These are phyloP conservation scores for Magnusiomyces suaveolens DNA, from an alignment of 1,139 yeast species.

Conservation along the genomic window DNA sequence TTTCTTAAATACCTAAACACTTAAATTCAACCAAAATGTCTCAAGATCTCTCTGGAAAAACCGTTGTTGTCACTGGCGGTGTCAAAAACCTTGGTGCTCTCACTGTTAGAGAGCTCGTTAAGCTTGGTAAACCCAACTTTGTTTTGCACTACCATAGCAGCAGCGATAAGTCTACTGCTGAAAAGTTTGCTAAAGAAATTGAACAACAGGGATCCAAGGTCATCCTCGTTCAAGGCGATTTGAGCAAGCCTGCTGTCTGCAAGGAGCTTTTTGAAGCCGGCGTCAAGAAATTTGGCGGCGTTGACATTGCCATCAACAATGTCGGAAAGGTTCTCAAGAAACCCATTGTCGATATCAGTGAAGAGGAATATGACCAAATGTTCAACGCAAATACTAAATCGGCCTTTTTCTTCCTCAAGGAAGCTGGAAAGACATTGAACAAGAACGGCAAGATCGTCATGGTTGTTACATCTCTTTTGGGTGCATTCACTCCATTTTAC, in stretches of 20 bases:
- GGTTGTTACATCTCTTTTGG: slow-evolving; percentile 54
- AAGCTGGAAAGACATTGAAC: slow-evolving; percentile 44
- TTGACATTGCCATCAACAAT: slow-evolving; percentile 57
- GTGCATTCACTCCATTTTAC: slow-evolving; percentile 54
- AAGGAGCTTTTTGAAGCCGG: slow-evolving; percentile 39
- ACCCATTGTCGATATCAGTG: slow-evolving; percentile 41
- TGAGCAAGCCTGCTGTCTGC: slow-evolving; percentile 39
- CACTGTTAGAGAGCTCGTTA: slow-evolving; percentile 50
- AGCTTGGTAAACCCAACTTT: slow-evolving; percentile 42
- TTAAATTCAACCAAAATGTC: no score
- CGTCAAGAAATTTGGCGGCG: slow-evolving; percentile 37
- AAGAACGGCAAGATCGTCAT: slow-evolving; percentile 48
- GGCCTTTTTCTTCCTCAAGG: slow-evolving; percentile 53
- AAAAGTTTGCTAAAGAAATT: slow-evolving; percentile 36
- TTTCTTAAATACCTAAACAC: no score
- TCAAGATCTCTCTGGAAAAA: slow-evolving; percentile 35
- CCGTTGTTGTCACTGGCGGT: slow-evolving; percentile 55
- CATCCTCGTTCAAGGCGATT: slow-evolving; percentile 39
- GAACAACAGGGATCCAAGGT: slow-evolving; percentile 36
- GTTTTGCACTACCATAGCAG: slow-evolving; percentile 48
- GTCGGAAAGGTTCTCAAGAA: slow-evolving; percentile 61
- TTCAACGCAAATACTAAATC: slow-evolving; percentile 46
- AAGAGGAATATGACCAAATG: slow-evolving; percentile 48
- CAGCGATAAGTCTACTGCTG: slow-evolving; percentile 35
- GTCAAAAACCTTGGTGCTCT: slow-evolving; percentile 54